phyloP scores from a whole-genome alignment of 2,329 filamentous ascomycete genomes.

The Xylariaceae sp. region DNA sequence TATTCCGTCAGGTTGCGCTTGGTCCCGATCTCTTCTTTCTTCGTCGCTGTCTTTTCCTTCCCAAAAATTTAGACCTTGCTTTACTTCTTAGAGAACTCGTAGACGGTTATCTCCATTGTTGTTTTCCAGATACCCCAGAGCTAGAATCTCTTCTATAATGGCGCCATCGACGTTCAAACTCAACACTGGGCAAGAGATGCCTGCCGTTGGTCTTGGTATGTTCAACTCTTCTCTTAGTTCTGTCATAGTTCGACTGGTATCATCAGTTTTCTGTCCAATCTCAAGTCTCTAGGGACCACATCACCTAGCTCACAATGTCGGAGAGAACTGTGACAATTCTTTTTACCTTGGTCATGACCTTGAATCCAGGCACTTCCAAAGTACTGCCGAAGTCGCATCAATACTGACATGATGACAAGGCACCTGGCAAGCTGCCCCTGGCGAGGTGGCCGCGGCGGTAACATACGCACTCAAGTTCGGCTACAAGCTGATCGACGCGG shows the following conservation, averaged over 20 bases:
- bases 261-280: neutral
- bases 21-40: neutral
- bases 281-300: neutral
- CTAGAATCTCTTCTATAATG: slow-evolving; percentile 36
- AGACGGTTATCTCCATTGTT: slow-evolving; percentile 3
- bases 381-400: neutral
- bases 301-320: no score
- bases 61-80: slow-evolving; percentile 1
- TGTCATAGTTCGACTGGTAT: neutral
- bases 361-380: neutral
- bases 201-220: slow-evolving; percentile 57
- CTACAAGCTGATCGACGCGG: slow-evolving; percentile 62
- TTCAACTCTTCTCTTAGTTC: slow-evolving; percentile 1
- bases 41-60: neutral
- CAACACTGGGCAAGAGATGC: slow-evolving; percentile 59
- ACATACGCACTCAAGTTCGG: slow-evolving; percentile 51
- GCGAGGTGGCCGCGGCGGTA: slow-evolving; percentile 54
- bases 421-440: slow-evolving; percentile 59
- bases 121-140: slow-evolving; percentile 6
- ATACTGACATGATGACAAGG: slow-evolving; percentile 37
- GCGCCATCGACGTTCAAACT: slow-evolving; percentile 54
- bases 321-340: no score
- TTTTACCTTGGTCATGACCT: neutral
- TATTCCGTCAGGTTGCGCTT: no score
- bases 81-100: neutral